Conservation (phyloP, 306 rosid species). For the Vicia villosa region DNA sequence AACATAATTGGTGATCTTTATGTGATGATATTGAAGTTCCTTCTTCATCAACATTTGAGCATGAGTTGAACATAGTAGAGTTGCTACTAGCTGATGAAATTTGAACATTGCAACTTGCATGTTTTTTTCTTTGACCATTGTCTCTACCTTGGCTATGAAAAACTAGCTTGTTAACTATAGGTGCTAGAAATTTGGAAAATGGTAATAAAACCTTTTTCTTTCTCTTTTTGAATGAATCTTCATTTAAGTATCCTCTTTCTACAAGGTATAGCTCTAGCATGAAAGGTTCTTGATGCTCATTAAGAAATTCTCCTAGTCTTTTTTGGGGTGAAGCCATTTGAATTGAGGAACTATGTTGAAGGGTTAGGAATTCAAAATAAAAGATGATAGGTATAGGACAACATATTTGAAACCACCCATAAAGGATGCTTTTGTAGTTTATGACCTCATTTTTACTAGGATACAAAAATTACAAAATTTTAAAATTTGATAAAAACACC, state of each 20-base stretch:
- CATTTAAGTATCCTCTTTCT: slow-evolving; percentile 55
- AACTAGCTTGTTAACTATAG: slow-evolving; percentile 53
- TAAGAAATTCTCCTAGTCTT: slow-evolving; percentile 62
- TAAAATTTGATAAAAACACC: not conserved
- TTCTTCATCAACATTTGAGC: slow-evolving; percentile 46
- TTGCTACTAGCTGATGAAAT: slow-evolving; percentile 51
- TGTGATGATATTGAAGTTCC: slow-evolving; percentile 34
- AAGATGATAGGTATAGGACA: slow-evolving; percentile 34
- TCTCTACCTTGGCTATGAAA: slow-evolving; percentile 32
- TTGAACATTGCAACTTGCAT: slow-evolving; percentile 33
- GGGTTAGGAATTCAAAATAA: slow-evolving; percentile 22
- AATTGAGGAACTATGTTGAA: slow-evolving; percentile 35
- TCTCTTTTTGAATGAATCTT: slow-evolving; percentile 37
- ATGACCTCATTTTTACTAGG: slow-evolving; percentile 23
- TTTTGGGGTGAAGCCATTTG: slow-evolving; percentile 65
- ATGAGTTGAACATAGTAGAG: slow-evolving; percentile 44
- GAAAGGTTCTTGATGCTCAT: slow-evolving; percentile 79
- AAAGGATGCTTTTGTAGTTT: slow-evolving; percentile 34
- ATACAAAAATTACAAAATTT: not conserved
- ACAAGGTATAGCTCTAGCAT: slow-evolving; percentile 58
- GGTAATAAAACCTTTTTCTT: slow-evolving; percentile 36
- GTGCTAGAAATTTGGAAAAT: slow-evolving; percentile 44
- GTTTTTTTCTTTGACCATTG: slow-evolving; percentile 33
- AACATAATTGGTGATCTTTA: slow-evolving; percentile 30
- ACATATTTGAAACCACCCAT: slow-evolving; percentile 16